phyloP scores from a whole-genome alignment of 371 early-diverging fungal species.

The Blastocladiella emersonii region DNA sequence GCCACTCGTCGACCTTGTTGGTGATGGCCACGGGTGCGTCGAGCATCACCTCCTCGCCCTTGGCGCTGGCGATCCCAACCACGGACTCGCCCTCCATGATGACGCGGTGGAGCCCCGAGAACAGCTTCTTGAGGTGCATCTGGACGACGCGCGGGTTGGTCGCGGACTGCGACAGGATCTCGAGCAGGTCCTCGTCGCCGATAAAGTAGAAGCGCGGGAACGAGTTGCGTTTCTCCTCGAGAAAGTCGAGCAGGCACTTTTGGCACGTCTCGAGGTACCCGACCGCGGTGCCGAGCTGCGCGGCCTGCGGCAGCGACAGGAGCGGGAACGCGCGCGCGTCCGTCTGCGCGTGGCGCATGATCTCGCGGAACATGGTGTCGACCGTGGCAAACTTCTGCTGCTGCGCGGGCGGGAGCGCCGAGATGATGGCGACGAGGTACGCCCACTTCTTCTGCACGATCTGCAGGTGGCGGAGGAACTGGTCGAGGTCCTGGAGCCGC shows the following conservation, averaged over 20 bases:
- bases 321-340: constrained; percentile 25
- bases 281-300: constrained; percentile 17
- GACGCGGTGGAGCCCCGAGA: constrained; percentile 31
- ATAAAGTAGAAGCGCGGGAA: constrained; percentile 42
- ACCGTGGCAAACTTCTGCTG: constrained; percentile 24
- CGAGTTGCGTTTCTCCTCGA: constrained; percentile 29
- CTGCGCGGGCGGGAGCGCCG: constrained; percentile 24
- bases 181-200: constrained; percentile 38
- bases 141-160: constrained; percentile 32
- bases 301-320: constrained; percentile 11
- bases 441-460: constrained; percentile 11
- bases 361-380: constrained; percentile 25
- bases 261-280: constrained; percentile 24
- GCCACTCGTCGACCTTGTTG: constrained; percentile 30
- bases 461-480: constrained; percentile 24
- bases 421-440: constrained; percentile 38
- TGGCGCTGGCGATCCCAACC: constrained; percentile 26
- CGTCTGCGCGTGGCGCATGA: constrained; percentile 16
- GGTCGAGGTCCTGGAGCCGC: constrained; percentile 26
- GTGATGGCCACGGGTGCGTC: constrained; percentile 24
- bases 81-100: constrained; percentile 22
- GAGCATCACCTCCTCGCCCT: constrained; percentile 29
- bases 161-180: constrained; percentile 32
- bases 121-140: constrained; percentile 34
- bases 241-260: constrained; percentile 34